A percentile compares a stretch with the other conserved stretches of the same genome.
Evolutionary conservation across 148 eudicot genomes (phyloP).

Genomic region (Tetragonia tetragonoides): DNA sequence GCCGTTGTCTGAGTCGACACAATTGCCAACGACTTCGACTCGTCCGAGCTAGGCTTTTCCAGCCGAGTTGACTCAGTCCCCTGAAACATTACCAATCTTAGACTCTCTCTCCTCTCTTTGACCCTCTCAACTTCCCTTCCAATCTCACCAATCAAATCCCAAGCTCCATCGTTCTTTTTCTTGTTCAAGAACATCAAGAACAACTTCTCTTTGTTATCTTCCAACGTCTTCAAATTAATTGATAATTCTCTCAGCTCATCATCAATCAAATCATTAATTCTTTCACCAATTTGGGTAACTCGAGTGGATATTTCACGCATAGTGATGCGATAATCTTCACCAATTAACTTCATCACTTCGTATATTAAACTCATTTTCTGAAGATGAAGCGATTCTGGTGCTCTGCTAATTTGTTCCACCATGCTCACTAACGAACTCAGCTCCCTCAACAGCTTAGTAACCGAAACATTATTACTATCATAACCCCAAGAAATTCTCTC

Average conservation of each 20-base stretch:
- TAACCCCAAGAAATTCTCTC: not conserved
- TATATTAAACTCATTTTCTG: slow-evolving; percentile 45
- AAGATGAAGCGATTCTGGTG: slow-evolving; percentile 46
- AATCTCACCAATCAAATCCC: slow-evolving; percentile 43
- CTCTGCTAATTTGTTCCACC: slow-evolving; percentile 45
- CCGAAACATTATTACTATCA: not conserved
- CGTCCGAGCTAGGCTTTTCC: not conserved
- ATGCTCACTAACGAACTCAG: slow-evolving; percentile 33
- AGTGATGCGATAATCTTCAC: slow-evolving; percentile 57
- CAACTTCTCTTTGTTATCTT: slow-evolving; percentile 39
- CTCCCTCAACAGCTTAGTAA: slow-evolving; percentile 28
- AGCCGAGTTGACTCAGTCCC: slow-evolving; percentile 32
- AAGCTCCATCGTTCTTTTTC: slow-evolving; percentile 51
- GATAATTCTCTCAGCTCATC: slow-evolving; percentile 31
- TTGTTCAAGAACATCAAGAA: slow-evolving; percentile 54
- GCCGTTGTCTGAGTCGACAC: not conserved
- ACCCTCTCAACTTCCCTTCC: slow-evolving; percentile 19
- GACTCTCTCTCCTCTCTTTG: slow-evolving; percentile 30
- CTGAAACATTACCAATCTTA: slow-evolving; percentile 25
- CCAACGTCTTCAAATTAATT: slow-evolving; percentile 34
- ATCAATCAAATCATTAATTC: slow-evolving; percentile 24
- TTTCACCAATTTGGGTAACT: slow-evolving; percentile 30
- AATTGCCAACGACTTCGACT: not conserved
- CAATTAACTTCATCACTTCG: slow-evolving; percentile 45
- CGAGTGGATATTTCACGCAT: slow-evolving; percentile 33